A percentile compares a stretch with the other conserved stretches of the same genome.
These are phyloP conservation scores for Plasmodium malariae DNA, from an alignment of 169 alveolate species.

Conservation along the genomic window DNA sequence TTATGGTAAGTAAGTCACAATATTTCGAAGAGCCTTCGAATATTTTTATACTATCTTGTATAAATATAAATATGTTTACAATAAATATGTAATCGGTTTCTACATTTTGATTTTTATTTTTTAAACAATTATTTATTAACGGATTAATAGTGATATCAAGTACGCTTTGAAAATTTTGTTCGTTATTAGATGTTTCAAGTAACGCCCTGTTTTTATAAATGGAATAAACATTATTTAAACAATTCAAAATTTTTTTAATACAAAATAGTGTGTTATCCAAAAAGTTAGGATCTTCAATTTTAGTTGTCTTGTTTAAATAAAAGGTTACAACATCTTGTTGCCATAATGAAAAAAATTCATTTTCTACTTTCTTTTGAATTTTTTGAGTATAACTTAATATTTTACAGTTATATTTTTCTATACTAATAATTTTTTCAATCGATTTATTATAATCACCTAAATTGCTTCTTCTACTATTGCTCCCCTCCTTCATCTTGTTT, in stretches of 20 bases:
- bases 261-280: conserved; percentile 33
- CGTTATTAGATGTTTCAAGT: conserved; percentile 11
- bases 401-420: conserved; percentile 63
- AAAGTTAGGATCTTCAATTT: conserved; percentile 25
- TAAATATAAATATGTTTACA: conserved; percentile 52
- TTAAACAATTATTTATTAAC: conserved; percentile 65
- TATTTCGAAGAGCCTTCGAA: conserved; percentile 64
- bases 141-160: conserved; percentile 74
- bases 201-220: conserved; percentile 37
- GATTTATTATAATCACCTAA: background rate
- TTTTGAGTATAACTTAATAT: conserved; percentile 37
- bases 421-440: background rate
- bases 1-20: conserved; percentile 45
- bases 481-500: background rate
- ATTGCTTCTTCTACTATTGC: background rate
- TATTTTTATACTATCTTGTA: conserved; percentile 53
- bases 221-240: conserved; percentile 43
- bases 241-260: conserved; percentile 55
- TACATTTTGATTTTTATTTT: conserved; percentile 33
- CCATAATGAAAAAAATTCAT: conserved; percentile 65
- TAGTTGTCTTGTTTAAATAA: conserved; percentile 41
- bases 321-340: conserved; percentile 71
- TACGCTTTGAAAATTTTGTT: conserved; percentile 67
- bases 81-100: conserved; percentile 63
- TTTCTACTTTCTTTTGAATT: conserved; percentile 56